Percentiles rank a stretch among this genome's conserved stretches.
Conservation (phyloP, 441 rosid genomes). For the Capsella rubella region DNA sequence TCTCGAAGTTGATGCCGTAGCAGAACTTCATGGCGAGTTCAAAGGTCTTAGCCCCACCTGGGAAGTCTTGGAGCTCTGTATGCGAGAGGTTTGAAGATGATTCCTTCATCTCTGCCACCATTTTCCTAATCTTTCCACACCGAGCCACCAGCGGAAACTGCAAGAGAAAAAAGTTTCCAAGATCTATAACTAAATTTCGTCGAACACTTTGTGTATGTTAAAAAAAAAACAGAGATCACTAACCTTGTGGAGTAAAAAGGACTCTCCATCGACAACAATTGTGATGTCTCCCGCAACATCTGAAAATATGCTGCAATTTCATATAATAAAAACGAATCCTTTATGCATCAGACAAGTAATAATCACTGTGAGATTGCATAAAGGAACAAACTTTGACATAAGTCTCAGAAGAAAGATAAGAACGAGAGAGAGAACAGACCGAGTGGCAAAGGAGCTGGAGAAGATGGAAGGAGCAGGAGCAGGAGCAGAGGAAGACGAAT, state of each 20-base stretch:
- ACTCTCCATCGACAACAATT: constrained; percentile 68
- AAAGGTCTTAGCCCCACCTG: constrained; percentile 76
- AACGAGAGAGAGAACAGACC: constrained; percentile 30
- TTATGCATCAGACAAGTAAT: constrained; percentile 6
- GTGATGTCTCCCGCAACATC: constrained; percentile 90
- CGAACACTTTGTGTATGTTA: not conserved
- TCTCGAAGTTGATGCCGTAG: constrained; percentile 82
- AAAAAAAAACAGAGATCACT: not conserved
- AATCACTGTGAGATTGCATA: not conserved
- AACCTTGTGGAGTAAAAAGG: constrained; percentile 88
- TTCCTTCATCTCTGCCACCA: constrained; percentile 66
- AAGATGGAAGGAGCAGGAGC: constrained; percentile 31
- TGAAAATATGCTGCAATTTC: constrained; percentile 66
- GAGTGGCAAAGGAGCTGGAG: constrained; percentile 39
- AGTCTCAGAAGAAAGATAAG: not conserved
- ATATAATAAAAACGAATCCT: constrained; percentile 7
- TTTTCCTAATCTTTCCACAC: constrained; percentile 72
- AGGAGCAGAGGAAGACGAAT: constrained; percentile 17
- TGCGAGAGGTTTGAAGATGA: constrained; percentile 50
- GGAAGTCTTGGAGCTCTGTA: constrained; percentile 63
- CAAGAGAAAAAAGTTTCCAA: not conserved
- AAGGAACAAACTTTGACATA: constrained; percentile 17
- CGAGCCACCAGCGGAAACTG: constrained; percentile 83
- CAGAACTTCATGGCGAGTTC: constrained; percentile 80
- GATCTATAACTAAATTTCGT: not conserved